phyloP scores from a whole-genome alignment of 805 yeast genomes.

The Scheffersomyces lignosus region DNA sequence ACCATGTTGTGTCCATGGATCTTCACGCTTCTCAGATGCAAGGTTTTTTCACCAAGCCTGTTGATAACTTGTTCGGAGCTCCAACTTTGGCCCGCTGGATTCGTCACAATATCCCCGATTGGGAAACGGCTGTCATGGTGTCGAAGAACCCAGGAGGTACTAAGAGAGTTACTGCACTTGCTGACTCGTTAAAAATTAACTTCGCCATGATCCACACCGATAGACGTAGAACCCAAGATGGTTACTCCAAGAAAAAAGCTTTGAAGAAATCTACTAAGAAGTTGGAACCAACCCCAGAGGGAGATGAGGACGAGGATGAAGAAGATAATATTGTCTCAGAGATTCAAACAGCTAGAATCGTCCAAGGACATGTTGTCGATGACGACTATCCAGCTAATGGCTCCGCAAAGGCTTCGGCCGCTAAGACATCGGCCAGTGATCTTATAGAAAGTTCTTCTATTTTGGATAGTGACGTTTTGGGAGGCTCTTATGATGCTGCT shows the following conservation, averaged over 20 bases:
- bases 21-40: conserved; percentile 98
- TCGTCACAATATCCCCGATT: conserved; percentile 81
- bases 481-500: conserved; percentile 74
- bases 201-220: conserved; percentile 99
- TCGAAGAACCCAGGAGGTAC: conserved; percentile 99
- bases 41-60: conserved; percentile 96
- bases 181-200: conserved; percentile 93
- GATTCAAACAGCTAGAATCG: conserved; percentile 93
- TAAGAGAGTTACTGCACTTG: conserved; percentile 94
- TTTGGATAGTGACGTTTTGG: conserved; percentile 57
- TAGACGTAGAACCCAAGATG: conserved; percentile 84
- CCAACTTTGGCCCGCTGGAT: conserved; percentile 97
- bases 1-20: conserved; percentile 97
- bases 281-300: no score
- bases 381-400: conserved; percentile 65
- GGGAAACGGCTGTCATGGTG: conserved; percentile 88
- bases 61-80: conserved; percentile 93
- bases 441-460: conserved; percentile 13
- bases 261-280: conserved; percentile 37
- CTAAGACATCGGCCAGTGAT: conserved; percentile 1
- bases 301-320: conserved; percentile 61
- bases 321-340: conserved; percentile 72
- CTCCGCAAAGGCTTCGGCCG: conserved; percentile 6
- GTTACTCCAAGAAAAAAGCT: conserved; percentile 39
- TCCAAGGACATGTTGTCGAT: conserved; percentile 95